These are phyloP conservation scores for Zygnema cylindricum DNA, from an alignment of 139 green algal species.

Conservation along the genomic window DNA sequence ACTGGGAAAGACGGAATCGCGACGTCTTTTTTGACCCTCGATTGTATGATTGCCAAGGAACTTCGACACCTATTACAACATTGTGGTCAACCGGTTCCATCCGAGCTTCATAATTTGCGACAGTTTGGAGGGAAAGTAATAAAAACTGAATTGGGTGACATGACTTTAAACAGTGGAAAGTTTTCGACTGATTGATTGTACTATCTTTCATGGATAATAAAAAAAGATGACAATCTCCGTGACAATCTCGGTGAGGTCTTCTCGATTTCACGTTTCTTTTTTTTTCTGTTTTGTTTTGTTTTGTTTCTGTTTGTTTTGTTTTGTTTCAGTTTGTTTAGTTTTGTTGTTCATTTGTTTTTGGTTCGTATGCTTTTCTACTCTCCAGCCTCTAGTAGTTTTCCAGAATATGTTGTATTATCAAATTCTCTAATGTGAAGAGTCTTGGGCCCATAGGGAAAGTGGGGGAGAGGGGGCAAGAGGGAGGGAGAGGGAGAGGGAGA, in stretches of 20 bases:
- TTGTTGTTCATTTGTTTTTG: background rate
- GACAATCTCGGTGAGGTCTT: too few relatives aligned
- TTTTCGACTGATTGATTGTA: background rate
- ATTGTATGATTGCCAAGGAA: constrained; percentile 21
- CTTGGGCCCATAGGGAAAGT: background rate
- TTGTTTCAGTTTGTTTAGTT: background rate
- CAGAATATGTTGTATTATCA: background rate
- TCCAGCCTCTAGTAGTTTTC: background rate
- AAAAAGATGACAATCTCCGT: too few relatives aligned
- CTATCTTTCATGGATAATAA: too few relatives aligned
- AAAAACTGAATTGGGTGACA: constrained; percentile 30
- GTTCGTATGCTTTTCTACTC: background rate
- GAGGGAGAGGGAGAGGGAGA: background rate
- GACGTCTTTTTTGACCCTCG: constrained; percentile 18
- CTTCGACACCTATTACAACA: constrained; percentile 22
- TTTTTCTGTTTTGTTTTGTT: background rate
- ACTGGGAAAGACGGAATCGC: constrained; percentile 21
- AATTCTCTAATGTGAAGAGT: background rate
- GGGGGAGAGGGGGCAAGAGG: background rate
- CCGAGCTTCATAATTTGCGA: constrained; percentile 24
- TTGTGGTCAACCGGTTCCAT: background rate
- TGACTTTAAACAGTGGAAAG: background rate
- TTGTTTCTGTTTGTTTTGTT: background rate
- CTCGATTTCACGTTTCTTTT: background rate
- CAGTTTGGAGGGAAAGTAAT: constrained; percentile 37